Evolutionary conservation across 1,284 basidiomycete genomes (phyloP).

Genomic region (Rhizoctonia solani): DNA sequence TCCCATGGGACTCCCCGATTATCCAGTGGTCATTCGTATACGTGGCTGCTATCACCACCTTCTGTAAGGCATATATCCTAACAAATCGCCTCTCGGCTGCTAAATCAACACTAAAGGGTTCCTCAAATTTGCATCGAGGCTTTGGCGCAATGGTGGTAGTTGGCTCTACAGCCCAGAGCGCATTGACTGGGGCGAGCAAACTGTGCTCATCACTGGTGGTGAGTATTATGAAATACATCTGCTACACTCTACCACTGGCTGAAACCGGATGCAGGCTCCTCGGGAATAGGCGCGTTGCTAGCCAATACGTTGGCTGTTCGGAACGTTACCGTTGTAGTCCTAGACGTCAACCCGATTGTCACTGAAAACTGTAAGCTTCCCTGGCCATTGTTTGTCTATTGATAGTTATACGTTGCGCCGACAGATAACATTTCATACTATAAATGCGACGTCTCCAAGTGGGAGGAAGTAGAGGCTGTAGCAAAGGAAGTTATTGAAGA

Average conservation of each 20-base stretch:
- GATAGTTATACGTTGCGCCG: not conserved
- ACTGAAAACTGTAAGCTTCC: slow-evolving; percentile 66
- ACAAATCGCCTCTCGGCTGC: not conserved
- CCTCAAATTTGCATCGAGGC: slow-evolving; percentile 65
- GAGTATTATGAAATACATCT: slow-evolving; percentile 40
- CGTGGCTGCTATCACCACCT: slow-evolving; percentile 58
- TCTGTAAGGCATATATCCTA: slow-evolving; percentile 58
- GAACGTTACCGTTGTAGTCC: slow-evolving; percentile 80
- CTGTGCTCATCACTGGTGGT: slow-evolving; percentile 91
- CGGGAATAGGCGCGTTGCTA: slow-evolving; percentile 84
- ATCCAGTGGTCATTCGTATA: slow-evolving; percentile 59
- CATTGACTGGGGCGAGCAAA: slow-evolving; percentile 82
- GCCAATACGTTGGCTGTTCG: slow-evolving; percentile 81
- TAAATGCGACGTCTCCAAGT: slow-evolving; percentile 87
- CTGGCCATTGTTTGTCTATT: not conserved
- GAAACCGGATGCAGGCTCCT: slow-evolving; percentile 70
- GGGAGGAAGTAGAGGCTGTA: slow-evolving; percentile 74
- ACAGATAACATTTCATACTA: slow-evolving; percentile 80
- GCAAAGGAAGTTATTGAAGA: slow-evolving; percentile 74
- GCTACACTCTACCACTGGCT: slow-evolving; percentile 33
- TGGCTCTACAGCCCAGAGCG: slow-evolving; percentile 60
- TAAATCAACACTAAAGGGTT: slow-evolving; percentile 55
- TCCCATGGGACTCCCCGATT: slow-evolving; percentile 55
- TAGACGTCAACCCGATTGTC: slow-evolving; percentile 77
- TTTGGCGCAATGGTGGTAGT: slow-evolving; percentile 74